Evolutionary conservation across 768 basidiomycete species (phyloP), one percentile per base, ranked within the genome.

Genomic region (Suillus cothurnatus): DNA sequence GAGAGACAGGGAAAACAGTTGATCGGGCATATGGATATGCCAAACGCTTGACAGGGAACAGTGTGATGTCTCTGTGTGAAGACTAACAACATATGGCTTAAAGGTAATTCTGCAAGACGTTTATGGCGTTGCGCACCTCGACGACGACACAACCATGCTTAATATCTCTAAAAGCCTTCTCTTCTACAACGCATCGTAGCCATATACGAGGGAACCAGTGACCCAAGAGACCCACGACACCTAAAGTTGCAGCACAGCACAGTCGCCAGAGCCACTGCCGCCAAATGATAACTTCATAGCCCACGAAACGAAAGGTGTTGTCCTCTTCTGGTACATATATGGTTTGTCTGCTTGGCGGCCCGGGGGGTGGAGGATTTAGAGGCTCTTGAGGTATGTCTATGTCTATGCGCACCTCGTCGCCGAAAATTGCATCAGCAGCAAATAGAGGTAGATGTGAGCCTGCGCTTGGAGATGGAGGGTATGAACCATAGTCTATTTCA

Each of bases 151-250:
- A 90, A 5, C 92, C 93, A 68, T 86, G 78, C 41, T 78, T 76
- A 11, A 88, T 81, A 63, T 92, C 79, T 57, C 87, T 86, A 71
- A 99, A 99, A 26, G 91, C 90, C 61, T 86, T 93, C 76, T 96
- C 93, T 53, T 80, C 83, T 2, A 94, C 87, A 26, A 93, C 91
- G 86, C 91, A 96, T 34, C 86, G 86, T 60, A 99, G 85, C 97
- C 97, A 98, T 32, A 95, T 68, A 6, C 84, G 86, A 63, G 97
- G 97, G 68, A 97, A 88, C 97, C 97, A 99, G 71, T 95, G 89
- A 4, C 95, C 96, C 11, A 96, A 76, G 21, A 99, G 82, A 14
- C 85, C 89, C 26, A 98, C 79, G 6, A 86, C 75, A 6, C 97
- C 97, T 14, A 89, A 78, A 2, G 88, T 86, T 9, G 91, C 59